These are phyloP conservation scores for Chlorophyllum brunneum DNA, from an alignment of 768 basidiomycete genomes.

Conservation along the genomic window DNA sequence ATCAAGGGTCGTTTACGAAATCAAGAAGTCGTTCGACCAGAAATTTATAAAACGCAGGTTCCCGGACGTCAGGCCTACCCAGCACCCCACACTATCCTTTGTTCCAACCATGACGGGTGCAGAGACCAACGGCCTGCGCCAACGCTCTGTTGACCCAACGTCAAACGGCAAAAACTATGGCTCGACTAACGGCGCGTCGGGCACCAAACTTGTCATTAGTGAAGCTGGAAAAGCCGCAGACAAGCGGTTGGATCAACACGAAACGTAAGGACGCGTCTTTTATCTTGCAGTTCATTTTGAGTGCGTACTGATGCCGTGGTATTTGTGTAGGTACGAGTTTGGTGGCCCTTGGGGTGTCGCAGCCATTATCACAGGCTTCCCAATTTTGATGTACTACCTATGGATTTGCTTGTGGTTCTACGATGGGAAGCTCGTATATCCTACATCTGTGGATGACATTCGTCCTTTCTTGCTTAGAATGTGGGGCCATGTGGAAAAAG, in stretches of 20 bases:
- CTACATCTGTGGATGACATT: conserved; percentile 65
- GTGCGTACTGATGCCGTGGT: too few species aligned
- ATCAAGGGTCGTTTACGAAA: conserved; percentile 3
- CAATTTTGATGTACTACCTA: conserved; percentile 95
- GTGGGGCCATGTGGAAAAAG: conserved; percentile 82
- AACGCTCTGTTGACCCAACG: conserved; percentile 16
- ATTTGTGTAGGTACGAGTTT: conserved; percentile 79
- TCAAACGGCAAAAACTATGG: conserved; percentile 18
- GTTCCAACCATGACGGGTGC: conserved; percentile 13
- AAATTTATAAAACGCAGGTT: background rate
- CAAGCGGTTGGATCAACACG: conserved; percentile 68
- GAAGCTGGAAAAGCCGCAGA: conserved; percentile 75
- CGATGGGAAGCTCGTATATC: conserved; percentile 76
- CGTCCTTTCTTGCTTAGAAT: conserved; percentile 75
- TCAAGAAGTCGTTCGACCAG: conserved; percentile 19
- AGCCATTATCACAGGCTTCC: conserved; percentile 94
- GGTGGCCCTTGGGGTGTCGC: conserved; percentile 90
- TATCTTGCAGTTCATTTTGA: conserved; percentile 4
- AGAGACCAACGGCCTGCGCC: conserved; percentile 11
- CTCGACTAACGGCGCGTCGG: conserved; percentile 10
- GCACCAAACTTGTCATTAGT: conserved; percentile 38
- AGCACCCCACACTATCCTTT: background rate
- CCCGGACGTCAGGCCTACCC: background rate
- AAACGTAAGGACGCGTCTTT: conserved; percentile 35
- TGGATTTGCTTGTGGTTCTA: conserved; percentile 98